Conservation (phyloP, 2,329 filamentous ascomycete genomes). For the Ceratocystis alfenasii region DNA sequence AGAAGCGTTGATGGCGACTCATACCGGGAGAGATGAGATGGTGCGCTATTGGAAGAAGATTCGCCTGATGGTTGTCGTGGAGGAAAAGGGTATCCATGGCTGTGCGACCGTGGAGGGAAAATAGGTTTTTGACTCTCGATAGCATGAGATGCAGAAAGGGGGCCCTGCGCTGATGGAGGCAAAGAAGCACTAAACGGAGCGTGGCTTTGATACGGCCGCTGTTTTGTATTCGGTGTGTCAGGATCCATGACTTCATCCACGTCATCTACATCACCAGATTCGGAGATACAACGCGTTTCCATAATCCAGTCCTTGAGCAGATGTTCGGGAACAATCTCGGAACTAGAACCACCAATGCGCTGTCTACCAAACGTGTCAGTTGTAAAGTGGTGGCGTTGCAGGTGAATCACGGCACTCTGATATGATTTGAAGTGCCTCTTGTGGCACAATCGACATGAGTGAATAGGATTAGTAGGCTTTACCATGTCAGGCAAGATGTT, state of each 20-base stretch:
- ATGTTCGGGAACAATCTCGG: conserved; percentile 46
- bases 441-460: conserved; percentile 12
- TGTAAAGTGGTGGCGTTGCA: conserved; percentile 46
- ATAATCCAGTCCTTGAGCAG: conserved; percentile 50
- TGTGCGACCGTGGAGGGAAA: conserved; percentile 7
- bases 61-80: background rate
- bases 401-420: conserved; percentile 48
- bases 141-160: conserved; percentile 26
- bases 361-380: conserved; percentile 42
- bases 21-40: background rate
- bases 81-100: conserved; percentile 1
- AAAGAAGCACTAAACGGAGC: conserved; percentile 17
- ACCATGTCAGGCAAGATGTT: conserved; percentile 24
- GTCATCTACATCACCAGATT: conserved; percentile 41
- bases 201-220: conserved; percentile 12
- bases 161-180: conserved; percentile 20
- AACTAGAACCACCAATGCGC: conserved; percentile 34
- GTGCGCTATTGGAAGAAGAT: background rate
- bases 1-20: conserved; percentile 6
- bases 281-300: conserved; percentile 38
- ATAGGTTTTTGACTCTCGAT: background rate
- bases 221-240: conserved; percentile 19
- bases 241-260: conserved; percentile 28
- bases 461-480: background rate
- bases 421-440: conserved; percentile 48